Evolutionary conservation across 179 eudicot species (phyloP).

Genomic region (Pouteria campechiana): DNA sequence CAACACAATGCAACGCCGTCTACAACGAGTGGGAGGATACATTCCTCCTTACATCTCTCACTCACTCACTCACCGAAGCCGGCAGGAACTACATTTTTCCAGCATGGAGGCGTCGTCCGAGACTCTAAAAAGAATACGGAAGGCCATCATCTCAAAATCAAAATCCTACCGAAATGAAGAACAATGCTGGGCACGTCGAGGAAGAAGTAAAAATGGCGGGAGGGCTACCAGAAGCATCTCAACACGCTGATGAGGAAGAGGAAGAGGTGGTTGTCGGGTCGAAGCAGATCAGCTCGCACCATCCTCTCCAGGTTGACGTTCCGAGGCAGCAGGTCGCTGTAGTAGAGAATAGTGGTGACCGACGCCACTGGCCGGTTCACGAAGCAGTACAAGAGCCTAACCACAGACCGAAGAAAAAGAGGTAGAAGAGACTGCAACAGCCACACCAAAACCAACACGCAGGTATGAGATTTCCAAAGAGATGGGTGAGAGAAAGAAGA

Average conservation of each 20-base stretch:
- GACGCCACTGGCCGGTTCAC: constrained; percentile 39
- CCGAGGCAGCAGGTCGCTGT: constrained; percentile 43
- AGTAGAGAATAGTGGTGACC: constrained; percentile 35
- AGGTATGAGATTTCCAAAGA: neutral
- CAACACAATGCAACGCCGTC: too few species aligned
- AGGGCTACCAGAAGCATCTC: constrained; percentile 37
- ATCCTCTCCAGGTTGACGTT: constrained; percentile 25
- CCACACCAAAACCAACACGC: neutral
- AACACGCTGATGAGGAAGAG: constrained; percentile 29
- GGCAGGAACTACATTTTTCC: too few species aligned
- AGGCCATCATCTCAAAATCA: too few species aligned
- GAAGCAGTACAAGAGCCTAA: constrained; percentile 23
- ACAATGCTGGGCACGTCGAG: too few species aligned
- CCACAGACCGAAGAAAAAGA: constrained; percentile 28
- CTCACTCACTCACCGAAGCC: too few species aligned
- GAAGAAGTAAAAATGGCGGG: neutral
- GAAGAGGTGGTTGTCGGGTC: constrained; percentile 34
- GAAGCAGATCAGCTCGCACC: constrained; percentile 33
- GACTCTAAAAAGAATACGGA: too few species aligned
- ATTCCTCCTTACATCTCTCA: too few species aligned
- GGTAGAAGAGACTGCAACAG: constrained; percentile 27
- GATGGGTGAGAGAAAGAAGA: neutral
- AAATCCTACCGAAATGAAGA: too few species aligned
- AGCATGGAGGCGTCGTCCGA: too few species aligned
- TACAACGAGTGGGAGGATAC: too few species aligned